Evolutionary conservation across 352 stramenopile species (phyloP), one percentile per base, ranked within the genome.

Genomic region (Globisporangium barbulae): DNA sequence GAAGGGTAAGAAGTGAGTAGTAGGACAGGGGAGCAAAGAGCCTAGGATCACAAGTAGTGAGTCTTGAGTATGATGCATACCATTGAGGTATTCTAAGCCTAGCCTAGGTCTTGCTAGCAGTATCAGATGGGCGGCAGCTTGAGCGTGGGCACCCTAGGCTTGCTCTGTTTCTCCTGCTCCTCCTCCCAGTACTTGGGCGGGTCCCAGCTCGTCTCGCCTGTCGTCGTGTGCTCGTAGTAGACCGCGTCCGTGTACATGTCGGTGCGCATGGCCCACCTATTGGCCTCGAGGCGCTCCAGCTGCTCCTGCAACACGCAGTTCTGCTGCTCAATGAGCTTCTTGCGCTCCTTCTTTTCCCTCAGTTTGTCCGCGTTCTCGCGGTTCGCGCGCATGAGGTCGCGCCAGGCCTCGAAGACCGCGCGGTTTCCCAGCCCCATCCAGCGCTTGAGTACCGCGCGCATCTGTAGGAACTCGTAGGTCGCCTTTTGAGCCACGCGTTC

Each of bases 181-280:
- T 89, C 79, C 17, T 75, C 60, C 79, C 82, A 91, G 63, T 76
- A 86, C 45, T 63, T 50, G 1, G 78, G 79, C n/a, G 82, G 72
- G 19, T 76, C 68, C 70, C 70, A 86, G 54, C 68, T 76, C 19
- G 76, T 84, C 54, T 77, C 78, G 7, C 76, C 74, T 7, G 78
- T 84, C 58, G 64, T 59, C 6, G 68, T 68, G 58, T 91, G 75
- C 54, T 89, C 76, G 41, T 80, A 91, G 68, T 88, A 91, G 9
- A 89, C 68, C 3, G 64, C 75, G 54, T 91, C 82, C 13, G 79
- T 85, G 64, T 91, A 91, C 70, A 82, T 76, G 45, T 91, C 81
- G 1, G 81, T 70, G 12, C 77, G 74, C 47, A 75, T 61, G 4
- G 75, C 65, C 82, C 82, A 91, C 9, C 71, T 78, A 28, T 69